Base-by-base conservation (phyloP, 1,284 basidiomycete species). In the Puccinia novopanici region DNA sequence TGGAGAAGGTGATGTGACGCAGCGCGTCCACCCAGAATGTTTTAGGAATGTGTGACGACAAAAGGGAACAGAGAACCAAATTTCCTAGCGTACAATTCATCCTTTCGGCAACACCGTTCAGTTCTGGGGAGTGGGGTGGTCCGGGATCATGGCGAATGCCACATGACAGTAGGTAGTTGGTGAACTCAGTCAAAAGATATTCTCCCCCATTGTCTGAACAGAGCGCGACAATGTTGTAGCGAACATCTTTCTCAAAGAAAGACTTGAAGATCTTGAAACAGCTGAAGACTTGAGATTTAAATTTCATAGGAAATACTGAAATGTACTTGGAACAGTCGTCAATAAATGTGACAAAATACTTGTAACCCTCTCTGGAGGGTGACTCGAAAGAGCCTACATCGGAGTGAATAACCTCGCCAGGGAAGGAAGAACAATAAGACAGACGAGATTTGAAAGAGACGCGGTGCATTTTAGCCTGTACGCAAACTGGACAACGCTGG, bases 301-400 rank as follows among this genome's bases (percentile, higher is more conserved):
- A 55, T 73, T 73, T 73, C 71, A 73, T 73, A 9, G 71, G 70
- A 42, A 83, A 81, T 10, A 84, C 61, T 3, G 73, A 42, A 22
- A 82, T 82, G 61, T 84, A 75, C 4, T 82, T 82, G 9, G 67
- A 55, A 65, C 37, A 59, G 22, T 65, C 82, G 71, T 87, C 86
- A n/a, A 82, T 82, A 68, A 85, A 86, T 2, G 82, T 80, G 15
- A 85, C 65, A 65, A 82, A 85, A 78, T 87, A 87, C 54, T 67
- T 59, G 6, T 81, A 82, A 30, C 84, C 82, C 8, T 83, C 83
- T 2, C 70, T 9, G 54, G 42, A 45, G 12, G 9, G 22, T 6
- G 4, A 10, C 3, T 48, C 45, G 30, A 27, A 27, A 3, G 24
- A 27, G 10, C 15, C 57, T 12, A 61, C 57, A 61, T 61, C 57